phyloP scores from a whole-genome alignment of 306 rosid genomes.

The Trifolium repens region DNA sequence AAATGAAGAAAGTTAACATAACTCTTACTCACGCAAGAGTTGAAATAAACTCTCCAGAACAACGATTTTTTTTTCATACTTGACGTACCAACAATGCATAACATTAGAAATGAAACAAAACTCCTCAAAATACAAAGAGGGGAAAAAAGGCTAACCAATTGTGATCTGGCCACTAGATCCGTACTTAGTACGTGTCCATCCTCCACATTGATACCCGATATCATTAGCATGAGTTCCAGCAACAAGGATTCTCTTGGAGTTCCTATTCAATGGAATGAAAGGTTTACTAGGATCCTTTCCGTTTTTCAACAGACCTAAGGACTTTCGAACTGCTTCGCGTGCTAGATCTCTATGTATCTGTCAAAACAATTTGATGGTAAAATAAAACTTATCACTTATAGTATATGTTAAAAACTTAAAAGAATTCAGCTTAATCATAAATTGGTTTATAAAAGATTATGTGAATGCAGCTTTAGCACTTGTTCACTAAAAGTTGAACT shows the following conservation, averaged over 20 bases:
- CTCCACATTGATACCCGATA: conserved; percentile 87
- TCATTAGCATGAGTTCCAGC: conserved; percentile 82
- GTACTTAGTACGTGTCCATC: conserved; percentile 65
- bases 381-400: conserved; percentile 6
- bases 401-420: no score
- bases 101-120: background rate
- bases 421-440: no score
- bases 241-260: conserved; percentile 70
- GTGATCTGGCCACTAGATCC: conserved; percentile 76
- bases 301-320: conserved; percentile 82
- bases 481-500: background rate
- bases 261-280: conserved; percentile 66
- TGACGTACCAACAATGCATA: no score
- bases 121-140: background rate
- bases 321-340: conserved; percentile 77
- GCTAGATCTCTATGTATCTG: conserved; percentile 82
- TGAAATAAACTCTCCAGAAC: background rate
- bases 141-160: conserved; percentile 47
- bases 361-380: conserved; percentile 16
- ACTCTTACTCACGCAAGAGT: background rate
- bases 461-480: no score
- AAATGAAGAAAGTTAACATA: background rate
- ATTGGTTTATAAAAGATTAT: no score
- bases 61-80: no score
- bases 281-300: conserved; percentile 66